Evolutionary conservation across 1,139 yeast species (phyloP).

Genomic region (Geotrichum siamense): DNA sequence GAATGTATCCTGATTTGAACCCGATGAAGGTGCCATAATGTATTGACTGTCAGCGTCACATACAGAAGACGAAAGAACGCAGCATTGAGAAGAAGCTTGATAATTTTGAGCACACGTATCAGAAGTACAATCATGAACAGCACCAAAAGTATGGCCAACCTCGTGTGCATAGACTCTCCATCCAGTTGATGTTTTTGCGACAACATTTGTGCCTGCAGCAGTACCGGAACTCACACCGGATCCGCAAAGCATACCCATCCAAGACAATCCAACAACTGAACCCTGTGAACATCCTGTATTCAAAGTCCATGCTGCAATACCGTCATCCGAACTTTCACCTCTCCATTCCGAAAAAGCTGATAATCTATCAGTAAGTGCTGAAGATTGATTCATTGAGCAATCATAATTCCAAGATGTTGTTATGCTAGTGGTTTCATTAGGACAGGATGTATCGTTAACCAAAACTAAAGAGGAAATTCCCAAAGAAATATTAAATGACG

Average conservation of each 20-base stretch:
- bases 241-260: constrained; percentile 37
- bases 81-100: constrained; percentile 32
- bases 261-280: constrained; percentile 37
- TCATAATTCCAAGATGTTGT: constrained; percentile 31
- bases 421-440: constrained; percentile 24
- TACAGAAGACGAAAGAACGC: constrained; percentile 30
- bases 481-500: constrained; percentile 35
- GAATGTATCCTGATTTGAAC: constrained; percentile 32
- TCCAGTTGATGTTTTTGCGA: constrained; percentile 33
- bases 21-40: constrained; percentile 38
- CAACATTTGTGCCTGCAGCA: constrained; percentile 36
- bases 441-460: constrained; percentile 23
- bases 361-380: constrained; percentile 30
- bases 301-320: constrained; percentile 37
- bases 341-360: constrained; percentile 34
- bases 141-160: constrained; percentile 40
- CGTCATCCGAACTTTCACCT: constrained; percentile 29
- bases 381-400: constrained; percentile 24
- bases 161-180: constrained; percentile 40
- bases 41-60: constrained; percentile 36
- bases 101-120: constrained; percentile 32
- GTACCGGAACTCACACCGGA: constrained; percentile 20
- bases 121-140: constrained; percentile 38
- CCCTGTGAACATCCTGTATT: constrained; percentile 35
- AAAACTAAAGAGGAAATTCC: constrained; percentile 29